Evolutionary conservation across 805 yeast genomes (phyloP), one percentile per base, ranked within the genome.

Genomic region (Jamesozyma jinghongensis): DNA sequence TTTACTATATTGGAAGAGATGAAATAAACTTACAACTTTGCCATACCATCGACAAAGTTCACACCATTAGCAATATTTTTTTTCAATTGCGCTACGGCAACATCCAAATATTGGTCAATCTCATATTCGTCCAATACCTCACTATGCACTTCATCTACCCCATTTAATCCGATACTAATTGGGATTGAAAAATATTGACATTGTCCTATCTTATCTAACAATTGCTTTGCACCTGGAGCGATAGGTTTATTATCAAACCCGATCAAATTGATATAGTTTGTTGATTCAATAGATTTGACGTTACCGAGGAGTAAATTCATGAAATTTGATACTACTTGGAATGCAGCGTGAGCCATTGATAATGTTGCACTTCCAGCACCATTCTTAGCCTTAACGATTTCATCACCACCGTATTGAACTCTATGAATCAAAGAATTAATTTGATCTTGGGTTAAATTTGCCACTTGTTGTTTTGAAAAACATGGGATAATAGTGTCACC

Each of bases 381-480:
- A 54, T 85, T 81, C 70, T 88, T 88, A 42, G 97, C 97, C 68
- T 83, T 72, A 49, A 88, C 97, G 36, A 88, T 95, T 66, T 90
- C 97, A 62, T 88, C 97, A 60, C 97, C 97, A 47, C 94, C 95
- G 54, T 82, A 87, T 69, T 88, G 97, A 52, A 88, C 88, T 67
- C 97, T 78, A 73, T 85, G 73, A 55, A 86, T 76, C 53, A 88
- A 74, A 46, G 75, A 74, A 54, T 76, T 77, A 48, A 54, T 58
- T 61, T 56, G 58, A 40, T 61, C 56, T 54, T 56, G 52, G 58
- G 57, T 43, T 56, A 65, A 46, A 41, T 46, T 38, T 33, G 41
- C 48, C 50, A 50, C 40, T 44, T 49, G 45, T 49, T 34, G 34
- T 56, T 30, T 87, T 74, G 64, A 58, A 61, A 81, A 75, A 51